These are phyloP conservation scores for Talaromyces funiculosus DNA, from an alignment of 2,329 filamentous ascomycete genomes.

Conservation along the genomic window DNA sequence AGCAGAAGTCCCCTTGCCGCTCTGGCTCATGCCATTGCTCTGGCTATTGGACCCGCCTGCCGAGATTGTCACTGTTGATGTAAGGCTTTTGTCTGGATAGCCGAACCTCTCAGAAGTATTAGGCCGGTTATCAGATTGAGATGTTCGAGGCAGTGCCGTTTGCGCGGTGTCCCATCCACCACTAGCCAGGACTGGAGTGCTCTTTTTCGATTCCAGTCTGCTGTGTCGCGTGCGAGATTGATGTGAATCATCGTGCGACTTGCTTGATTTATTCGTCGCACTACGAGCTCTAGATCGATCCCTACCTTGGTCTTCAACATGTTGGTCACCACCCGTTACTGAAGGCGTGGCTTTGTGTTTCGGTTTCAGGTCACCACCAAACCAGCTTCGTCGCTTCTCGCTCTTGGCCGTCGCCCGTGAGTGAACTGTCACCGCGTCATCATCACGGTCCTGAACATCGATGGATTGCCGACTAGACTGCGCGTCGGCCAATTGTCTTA, in stretches of 20 bases:
- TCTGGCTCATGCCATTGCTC: slow-evolving; percentile 23
- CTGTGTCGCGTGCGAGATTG: slow-evolving; percentile 14
- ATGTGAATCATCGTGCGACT: slow-evolving; percentile 4
- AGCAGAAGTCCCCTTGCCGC: neutral
- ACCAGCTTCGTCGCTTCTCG: slow-evolving; percentile 38
- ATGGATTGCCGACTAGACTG: slow-evolving; percentile 20
- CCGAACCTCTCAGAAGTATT: slow-evolving; percentile 26
- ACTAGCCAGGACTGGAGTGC: slow-evolving; percentile 8
- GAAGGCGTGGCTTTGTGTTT: slow-evolving; percentile 23
- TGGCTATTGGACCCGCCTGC: slow-evolving; percentile 25
- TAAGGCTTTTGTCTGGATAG: slow-evolving; percentile 13
- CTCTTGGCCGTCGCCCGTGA: slow-evolving; percentile 32
- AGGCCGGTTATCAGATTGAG: slow-evolving; percentile 28
- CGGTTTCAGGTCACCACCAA: slow-evolving; percentile 29
- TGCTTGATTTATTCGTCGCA: slow-evolving; percentile 12
- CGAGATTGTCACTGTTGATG: slow-evolving; percentile 4
- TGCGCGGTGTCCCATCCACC: slow-evolving; percentile 25
- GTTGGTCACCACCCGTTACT: neutral
- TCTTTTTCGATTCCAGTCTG: slow-evolving; percentile 15
- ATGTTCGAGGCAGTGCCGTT: slow-evolving; percentile 31
- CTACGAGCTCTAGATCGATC: slow-evolving; percentile 16
- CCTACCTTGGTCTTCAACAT: slow-evolving; percentile 18
- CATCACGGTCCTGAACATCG: slow-evolving; percentile 20
- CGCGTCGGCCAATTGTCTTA: slow-evolving; percentile 19
- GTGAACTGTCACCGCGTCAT: slow-evolving; percentile 33